Evolutionary conservation across 1,139 yeast species (phyloP).

Genomic region (Citeromyces hawaiiensis): DNA sequence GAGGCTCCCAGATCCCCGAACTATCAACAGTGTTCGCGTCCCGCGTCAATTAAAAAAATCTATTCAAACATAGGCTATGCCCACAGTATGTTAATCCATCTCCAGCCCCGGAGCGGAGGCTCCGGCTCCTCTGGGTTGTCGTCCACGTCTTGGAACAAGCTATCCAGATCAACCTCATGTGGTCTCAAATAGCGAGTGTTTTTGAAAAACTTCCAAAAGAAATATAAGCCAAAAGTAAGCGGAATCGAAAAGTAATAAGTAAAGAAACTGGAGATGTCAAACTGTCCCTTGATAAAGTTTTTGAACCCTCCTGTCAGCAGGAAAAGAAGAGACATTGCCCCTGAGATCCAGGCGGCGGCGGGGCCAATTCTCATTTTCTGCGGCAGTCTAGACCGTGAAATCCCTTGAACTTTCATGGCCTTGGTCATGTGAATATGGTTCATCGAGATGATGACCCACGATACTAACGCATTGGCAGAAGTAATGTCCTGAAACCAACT

Average conservation of each 20-base stretch:
- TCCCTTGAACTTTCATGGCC: conserved; percentile 57
- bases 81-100: conserved; percentile 16
- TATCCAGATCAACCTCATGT: conserved; percentile 28
- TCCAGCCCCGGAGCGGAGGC: conserved; percentile 17
- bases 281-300: conserved; percentile 1
- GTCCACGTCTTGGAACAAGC: conserved; percentile 20
- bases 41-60: too few relatives aligned
- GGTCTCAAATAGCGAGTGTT: conserved; percentile 28
- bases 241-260: conserved; percentile 1
- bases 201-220: conserved; percentile 23
- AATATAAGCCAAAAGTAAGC: conserved; percentile 15
- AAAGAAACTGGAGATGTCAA: conserved; percentile 3
- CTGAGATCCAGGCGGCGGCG: conserved; percentile 23
- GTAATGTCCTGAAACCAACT: conserved; percentile 76
- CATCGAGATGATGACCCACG: conserved; percentile 71
- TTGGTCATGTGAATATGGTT: conserved; percentile 56
- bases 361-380: conserved; percentile 23
- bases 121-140: conserved; percentile 25
- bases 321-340: conserved; percentile 19
- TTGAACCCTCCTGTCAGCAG: conserved; percentile 2
- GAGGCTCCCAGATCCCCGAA: too few relatives aligned
- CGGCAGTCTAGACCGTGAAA: conserved; percentile 40
- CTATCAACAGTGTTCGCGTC: too few relatives aligned
- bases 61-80: conserved; percentile 6
- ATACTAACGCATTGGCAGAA: conserved; percentile 75